Percentiles rank a stretch among this genome's conserved stretches.
phyloP scores from a whole-genome alignment of 2,329 filamentous ascomycete genomes.

The Claviceps sp. region DNA sequence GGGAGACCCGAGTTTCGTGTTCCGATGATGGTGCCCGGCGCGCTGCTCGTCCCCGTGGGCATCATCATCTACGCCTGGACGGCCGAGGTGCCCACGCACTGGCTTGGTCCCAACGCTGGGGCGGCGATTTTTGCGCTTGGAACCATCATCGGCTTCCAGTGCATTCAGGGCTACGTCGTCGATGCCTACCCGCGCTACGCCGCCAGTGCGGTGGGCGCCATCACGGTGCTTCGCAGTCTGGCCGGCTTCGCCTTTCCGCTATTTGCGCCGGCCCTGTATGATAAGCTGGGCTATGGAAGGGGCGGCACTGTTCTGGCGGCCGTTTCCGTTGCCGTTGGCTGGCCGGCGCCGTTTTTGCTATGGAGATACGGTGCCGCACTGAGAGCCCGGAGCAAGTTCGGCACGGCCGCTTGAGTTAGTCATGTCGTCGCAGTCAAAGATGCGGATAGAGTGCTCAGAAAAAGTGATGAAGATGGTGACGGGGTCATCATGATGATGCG shows the following conservation, averaged over 20 bases:
- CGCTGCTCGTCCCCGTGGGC: conserved; percentile 28
- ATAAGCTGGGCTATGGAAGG: conserved; percentile 26
- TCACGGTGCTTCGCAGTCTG: conserved; percentile 31
- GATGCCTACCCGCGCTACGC: conserved; percentile 33
- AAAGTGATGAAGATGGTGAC: too few species aligned
- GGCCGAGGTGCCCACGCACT: conserved; percentile 25
- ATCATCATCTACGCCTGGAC: conserved; percentile 18
- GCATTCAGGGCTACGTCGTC: conserved; percentile 32
- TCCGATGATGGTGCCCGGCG: conserved; percentile 27
- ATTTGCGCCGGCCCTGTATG: conserved; percentile 34
- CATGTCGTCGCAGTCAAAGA: too few species aligned
- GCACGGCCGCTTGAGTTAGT: not conserved
- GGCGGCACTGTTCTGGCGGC: conserved; percentile 30
- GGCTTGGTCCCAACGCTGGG: conserved; percentile 33
- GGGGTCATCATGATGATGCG: too few species aligned
- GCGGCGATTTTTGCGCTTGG: conserved; percentile 24
- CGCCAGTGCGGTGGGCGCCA: conserved; percentile 30
- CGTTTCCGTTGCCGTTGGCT: conserved; percentile 20
- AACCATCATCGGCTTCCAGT: conserved; percentile 27
- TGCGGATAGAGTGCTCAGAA: too few species aligned
- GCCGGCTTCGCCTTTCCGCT: conserved; percentile 39
- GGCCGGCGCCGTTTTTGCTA: conserved; percentile 1
- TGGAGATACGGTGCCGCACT: conserved; percentile 1
- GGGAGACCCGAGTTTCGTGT: conserved; percentile 30
- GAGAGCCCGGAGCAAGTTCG: not conserved